Conservation (phyloP, 441 rosid species). For the Sinapis alba region DNA sequence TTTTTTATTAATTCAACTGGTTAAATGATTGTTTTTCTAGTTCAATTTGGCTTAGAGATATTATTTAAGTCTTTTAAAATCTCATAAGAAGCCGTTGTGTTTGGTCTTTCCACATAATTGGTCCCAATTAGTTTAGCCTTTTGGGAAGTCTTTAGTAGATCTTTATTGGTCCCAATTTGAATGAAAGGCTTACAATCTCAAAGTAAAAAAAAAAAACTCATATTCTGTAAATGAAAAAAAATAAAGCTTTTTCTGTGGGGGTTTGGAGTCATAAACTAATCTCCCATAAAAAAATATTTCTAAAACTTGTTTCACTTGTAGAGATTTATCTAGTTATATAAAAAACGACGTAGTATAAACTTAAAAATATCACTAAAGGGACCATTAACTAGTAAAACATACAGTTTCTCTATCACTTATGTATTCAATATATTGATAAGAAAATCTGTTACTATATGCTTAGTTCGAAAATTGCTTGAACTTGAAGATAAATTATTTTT, state of each 20-base stretch:
- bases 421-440: not conserved
- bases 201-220: conserved; percentile 13
- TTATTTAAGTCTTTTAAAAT: not conserved
- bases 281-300: not conserved
- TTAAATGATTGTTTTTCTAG: not conserved
- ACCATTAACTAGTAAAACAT: not conserved
- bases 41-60: conserved; percentile 6
- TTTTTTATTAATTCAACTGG: not conserved
- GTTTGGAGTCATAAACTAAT: not conserved
- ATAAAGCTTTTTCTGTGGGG: not conserved
- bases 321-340: not conserved
- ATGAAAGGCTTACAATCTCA: conserved; percentile 6
- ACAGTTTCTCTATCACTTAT: not conserved
- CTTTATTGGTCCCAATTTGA: conserved; percentile 13
- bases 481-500: conserved; percentile 17
- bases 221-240: not conserved
- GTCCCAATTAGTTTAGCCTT: conserved; percentile 2
- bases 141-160: conserved; percentile 7
- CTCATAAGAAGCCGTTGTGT: not conserved
- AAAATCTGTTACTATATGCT: not conserved
- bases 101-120: not conserved
- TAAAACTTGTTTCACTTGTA: not conserved
- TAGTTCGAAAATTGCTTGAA: conserved; percentile 24
- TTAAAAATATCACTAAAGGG: not conserved
- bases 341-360: not conserved